phyloP scores from a whole-genome alignment of 1,139 yeast genomes.

The Sugiyamaella novakii region DNA sequence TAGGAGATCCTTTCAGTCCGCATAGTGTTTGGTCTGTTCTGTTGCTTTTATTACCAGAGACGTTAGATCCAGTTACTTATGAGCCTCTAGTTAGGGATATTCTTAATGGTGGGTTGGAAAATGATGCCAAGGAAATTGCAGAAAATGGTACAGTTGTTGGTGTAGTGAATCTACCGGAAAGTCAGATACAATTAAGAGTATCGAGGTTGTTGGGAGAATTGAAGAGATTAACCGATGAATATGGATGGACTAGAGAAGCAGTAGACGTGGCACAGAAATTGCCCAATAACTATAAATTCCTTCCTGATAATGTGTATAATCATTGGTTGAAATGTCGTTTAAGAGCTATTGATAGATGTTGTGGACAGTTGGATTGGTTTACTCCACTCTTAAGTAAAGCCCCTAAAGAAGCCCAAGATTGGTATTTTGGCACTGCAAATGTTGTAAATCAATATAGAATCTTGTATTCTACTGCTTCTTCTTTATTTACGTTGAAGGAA shows the following conservation, averaged over 20 bases:
- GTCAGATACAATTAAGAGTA: slow-evolving; percentile 23
- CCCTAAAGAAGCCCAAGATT: slow-evolving; percentile 26
- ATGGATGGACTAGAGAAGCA: slow-evolving; percentile 27
- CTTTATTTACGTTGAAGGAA: slow-evolving; percentile 21
- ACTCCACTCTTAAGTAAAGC: slow-evolving; percentile 23
- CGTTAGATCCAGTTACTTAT: slow-evolving; percentile 26
- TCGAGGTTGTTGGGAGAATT: slow-evolving; percentile 24
- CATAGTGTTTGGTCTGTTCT: slow-evolving; percentile 29
- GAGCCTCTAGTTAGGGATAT: slow-evolving; percentile 23
- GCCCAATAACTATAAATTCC: not conserved
- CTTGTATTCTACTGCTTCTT: slow-evolving; percentile 14
- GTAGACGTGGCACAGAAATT: slow-evolving; percentile 1
- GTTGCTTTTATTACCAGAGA: slow-evolving; percentile 31
- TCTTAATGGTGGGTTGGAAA: slow-evolving; percentile 14
- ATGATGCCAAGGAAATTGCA: slow-evolving; percentile 3
- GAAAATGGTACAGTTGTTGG: not conserved
- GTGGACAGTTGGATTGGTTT: slow-evolving; percentile 26
- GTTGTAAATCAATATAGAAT: slow-evolving; percentile 30
- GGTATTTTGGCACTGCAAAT: slow-evolving; percentile 33
- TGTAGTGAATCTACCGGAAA: slow-evolving; percentile 21
- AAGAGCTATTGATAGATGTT: slow-evolving; percentile 29
- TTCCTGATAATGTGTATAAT: slow-evolving; percentile 18
- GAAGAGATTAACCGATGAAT: slow-evolving; percentile 15
- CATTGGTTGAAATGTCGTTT: slow-evolving; percentile 33
- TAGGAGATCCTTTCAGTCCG: slow-evolving; percentile 21